Evolutionary conservation across 768 basidiomycete species (phyloP), one percentile per base, ranked within the genome.

Genomic region (Vararia minispora): DNA sequence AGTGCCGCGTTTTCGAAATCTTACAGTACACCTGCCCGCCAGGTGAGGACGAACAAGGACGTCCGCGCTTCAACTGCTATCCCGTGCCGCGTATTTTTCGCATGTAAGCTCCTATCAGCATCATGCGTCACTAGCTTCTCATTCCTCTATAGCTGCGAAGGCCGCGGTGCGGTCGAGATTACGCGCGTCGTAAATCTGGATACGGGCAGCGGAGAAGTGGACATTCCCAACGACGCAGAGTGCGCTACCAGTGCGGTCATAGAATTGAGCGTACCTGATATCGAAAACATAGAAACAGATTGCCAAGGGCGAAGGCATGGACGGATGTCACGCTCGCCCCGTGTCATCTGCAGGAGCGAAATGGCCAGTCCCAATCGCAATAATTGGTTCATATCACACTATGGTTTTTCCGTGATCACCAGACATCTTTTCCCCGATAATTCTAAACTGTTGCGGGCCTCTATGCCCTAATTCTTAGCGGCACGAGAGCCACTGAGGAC

Each of bases 61-160:
- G 36, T 6, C 55, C 52, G 5, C 47, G 57, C 35, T 52, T 74
- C 32, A 68, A 73, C 26, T 90, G 86, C 53, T 76, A 72, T 52
- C 87, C 85, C 5, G 58, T 90, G 31, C 72, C 79, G 21, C 74
- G 88, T 12, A 65, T 89, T 20, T 83, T 91, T 50, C 65, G 66
- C 55, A 61, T 84, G 86, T 83, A 51, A 58, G 75, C 51, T 47
- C 7, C 8, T 43, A 18, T 27, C 24, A 41, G 35, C 14, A 14
- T 18, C 22, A 11, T n/a, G 25, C 9, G 23, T 28, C 31, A 20
- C 16, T 41, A 33, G 14, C 23, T 38, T 27, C 40, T 40, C 33
- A 33, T 33, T 20, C 21, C 28, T 25, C 45, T 32, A 40, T 47
- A 89, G 87, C 46, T 89, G 87, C 54, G 65, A 68, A 33, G 66